Base-by-base conservation (phyloP, 163 green algal species). In the Scenedesmus sp. region DNA sequence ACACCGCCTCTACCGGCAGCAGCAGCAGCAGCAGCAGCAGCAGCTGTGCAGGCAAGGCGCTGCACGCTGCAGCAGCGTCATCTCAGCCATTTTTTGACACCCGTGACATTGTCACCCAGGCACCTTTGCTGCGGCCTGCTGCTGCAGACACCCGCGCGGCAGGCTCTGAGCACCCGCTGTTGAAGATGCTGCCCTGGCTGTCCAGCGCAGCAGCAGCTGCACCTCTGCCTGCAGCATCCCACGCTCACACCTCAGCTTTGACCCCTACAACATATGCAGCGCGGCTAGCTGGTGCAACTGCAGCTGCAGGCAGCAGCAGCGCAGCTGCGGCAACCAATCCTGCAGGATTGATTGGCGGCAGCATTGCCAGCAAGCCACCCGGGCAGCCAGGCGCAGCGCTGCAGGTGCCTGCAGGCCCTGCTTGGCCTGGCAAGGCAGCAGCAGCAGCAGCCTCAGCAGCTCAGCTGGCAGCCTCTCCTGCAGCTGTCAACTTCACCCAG, bases 21-120 rank as follows among this genome's bases (percentile, higher is more conserved):
- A 82, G 73, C 73, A 82, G 73, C 73, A 81, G 73, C 10, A 81
- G 73, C 73, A 81, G 73, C 73, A 82, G 73, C 13, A 54, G 20
- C 13, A 34, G 73, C 73, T 52, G 73, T 16, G 73, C 73, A 46
- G 34, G 34, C 34, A 46, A 46, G 34, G 34, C 34, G 34, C 34
- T 46, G 34, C 34, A 46, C 34, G 34, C 34, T 46, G 34, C 34
- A 46, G 34, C 34, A 46, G 34, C 34, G 34, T 46, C 34, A 46
- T 46, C 34, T 46, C 34, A 46, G 34, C 34, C 34, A 46, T 46
- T 46, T 46, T 46, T 46, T 46, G 34, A 46, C 34, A 46, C 34
- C 34, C 34, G 34, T 46, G 34, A 46, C 34, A 46, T 46, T 52
- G 7, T 46, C 16, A 34, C 16, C 55, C 66, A 76, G 3, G 66